Conservation (phyloP, 2,329 filamentous ascomycete genomes). For the Hymenoscyphus scutula region DNA sequence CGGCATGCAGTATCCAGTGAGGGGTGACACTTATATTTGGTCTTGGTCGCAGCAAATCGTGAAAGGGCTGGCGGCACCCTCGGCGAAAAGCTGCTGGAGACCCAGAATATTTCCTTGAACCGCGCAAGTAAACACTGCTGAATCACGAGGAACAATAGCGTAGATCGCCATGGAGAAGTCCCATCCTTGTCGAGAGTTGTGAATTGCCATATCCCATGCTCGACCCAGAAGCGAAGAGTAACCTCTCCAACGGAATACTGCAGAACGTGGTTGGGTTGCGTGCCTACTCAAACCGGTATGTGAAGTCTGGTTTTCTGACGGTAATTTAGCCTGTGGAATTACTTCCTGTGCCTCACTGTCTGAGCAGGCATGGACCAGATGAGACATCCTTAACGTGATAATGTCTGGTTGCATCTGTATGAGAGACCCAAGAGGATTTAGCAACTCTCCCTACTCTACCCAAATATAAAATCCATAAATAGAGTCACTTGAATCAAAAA, state of each 20-base stretch:
- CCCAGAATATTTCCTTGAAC: neutral
- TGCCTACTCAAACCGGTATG: too few species aligned
- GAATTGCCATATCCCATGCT: neutral
- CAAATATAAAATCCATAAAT: too few species aligned
- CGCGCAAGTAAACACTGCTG: neutral
- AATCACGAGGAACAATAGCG: neutral
- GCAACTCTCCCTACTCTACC: too few species aligned
- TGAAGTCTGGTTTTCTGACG: too few species aligned
- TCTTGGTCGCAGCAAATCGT: neutral
- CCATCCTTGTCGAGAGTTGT: neutral
- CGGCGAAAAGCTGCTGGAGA: neutral
- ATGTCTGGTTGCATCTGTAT: neutral
- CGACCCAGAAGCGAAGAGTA: neutral
- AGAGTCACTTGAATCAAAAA: too few species aligned
- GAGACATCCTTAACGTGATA: neutral
- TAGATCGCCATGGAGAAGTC: neutral
- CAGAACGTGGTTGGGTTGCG: too few species aligned
- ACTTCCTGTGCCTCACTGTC: neutral
- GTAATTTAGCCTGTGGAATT: too few species aligned
- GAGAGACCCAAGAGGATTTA: too few species aligned
- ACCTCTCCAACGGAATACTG: neutral
- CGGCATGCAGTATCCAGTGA: too few species aligned
- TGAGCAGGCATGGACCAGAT: neutral
- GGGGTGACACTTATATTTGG: too few species aligned
- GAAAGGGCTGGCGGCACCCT: neutral